Percentiles rank a stretch among this genome's conserved stretches.
Evolutionary conservation across 164 flowering plant species (phyloP).

Genomic region (Brasenia schreberi): DNA sequence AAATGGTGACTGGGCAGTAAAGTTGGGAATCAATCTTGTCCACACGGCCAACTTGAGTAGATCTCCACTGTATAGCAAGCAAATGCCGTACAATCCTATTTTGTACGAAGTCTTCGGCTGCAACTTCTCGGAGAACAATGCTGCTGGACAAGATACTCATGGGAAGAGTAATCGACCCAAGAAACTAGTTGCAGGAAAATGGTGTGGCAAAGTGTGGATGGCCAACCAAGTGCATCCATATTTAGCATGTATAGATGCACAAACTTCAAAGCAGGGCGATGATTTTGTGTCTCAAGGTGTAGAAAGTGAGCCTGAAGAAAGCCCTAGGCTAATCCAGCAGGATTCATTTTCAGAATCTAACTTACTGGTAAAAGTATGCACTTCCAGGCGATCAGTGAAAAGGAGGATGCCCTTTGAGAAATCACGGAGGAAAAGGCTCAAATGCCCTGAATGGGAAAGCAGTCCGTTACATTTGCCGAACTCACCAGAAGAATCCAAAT

Average conservation of each 20-base stretch:
- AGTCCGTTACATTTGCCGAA: background rate
- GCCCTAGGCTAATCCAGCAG: constrained; percentile 9
- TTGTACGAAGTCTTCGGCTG: constrained; percentile 82
- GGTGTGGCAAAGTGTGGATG: constrained; percentile 99
- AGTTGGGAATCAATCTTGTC: constrained; percentile 78
- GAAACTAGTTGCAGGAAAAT: constrained; percentile 76
- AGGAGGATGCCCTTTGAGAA: constrained; percentile 29
- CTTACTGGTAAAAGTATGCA: constrained; percentile 4
- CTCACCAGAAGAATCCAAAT: background rate
- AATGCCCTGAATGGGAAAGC: constrained; percentile 13
- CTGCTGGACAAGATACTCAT: constrained; percentile 16
- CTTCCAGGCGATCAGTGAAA: constrained; percentile 28
- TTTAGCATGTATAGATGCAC: constrained; percentile 31
- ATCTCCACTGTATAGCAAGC: constrained; percentile 84
- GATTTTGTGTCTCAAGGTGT: constrained; percentile 10
- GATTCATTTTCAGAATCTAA: constrained; percentile 1
- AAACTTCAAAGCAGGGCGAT: constrained; percentile 21
- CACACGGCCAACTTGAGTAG: constrained; percentile 81
- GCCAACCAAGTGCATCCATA: constrained; percentile 85
- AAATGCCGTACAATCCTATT: constrained; percentile 85
- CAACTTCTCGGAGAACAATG: constrained; percentile 26
- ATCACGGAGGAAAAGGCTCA: constrained; percentile 24
- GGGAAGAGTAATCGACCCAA: constrained; percentile 41
- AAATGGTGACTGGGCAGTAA: constrained; percentile 94
- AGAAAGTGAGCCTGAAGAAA: constrained; percentile 21